These are phyloP conservation scores for Candida multigemmis DNA, from an alignment of 805 yeast genomes.

Conservation along the genomic window DNA sequence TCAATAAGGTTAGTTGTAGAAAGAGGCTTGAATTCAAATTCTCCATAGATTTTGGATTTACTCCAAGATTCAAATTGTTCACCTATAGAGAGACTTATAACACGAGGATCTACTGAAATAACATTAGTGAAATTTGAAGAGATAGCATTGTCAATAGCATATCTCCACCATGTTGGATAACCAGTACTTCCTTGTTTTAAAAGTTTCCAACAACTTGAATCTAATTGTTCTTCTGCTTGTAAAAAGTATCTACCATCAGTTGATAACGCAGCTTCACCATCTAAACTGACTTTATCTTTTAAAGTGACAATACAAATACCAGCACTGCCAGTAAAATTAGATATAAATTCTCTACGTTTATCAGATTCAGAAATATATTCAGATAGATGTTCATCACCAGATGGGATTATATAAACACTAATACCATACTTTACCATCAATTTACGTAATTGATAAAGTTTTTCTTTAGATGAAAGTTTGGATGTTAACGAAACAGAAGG, in stretches of 20 bases:
- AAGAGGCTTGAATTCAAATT: conserved; percentile 21
- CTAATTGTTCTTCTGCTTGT: conserved; percentile 82
- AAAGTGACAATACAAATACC: conserved; percentile 81
- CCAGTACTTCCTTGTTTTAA: conserved; percentile 74
- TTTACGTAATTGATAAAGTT: conserved; percentile 51
- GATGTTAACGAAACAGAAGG: conserved; percentile 1
- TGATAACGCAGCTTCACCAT: conserved; percentile 69
- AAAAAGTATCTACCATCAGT: conserved; percentile 94
- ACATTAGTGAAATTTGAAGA: conserved; percentile 40
- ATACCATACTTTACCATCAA: conserved; percentile 56
- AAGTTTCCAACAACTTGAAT: conserved; percentile 60
- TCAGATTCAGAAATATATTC: conserved; percentile 82
- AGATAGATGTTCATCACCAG: conserved; percentile 90
- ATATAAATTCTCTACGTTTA: conserved; percentile 71
- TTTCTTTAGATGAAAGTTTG: conserved; percentile 41
- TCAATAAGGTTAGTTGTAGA: conserved; percentile 25
- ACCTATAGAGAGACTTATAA: conserved; percentile 47
- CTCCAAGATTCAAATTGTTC: conserved; percentile 23
- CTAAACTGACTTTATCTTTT: conserved; percentile 30
- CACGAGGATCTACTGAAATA: conserved; percentile 78
- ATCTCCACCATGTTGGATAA: conserved; percentile 71
- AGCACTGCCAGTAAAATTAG: conserved; percentile 90
- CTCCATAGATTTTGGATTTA: conserved; percentile 8
- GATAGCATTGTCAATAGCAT: conserved; percentile 48
- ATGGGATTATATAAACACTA: conserved; percentile 69